Conservation (phyloP, 257 asterid species). For the Mitragyna speciosa region DNA sequence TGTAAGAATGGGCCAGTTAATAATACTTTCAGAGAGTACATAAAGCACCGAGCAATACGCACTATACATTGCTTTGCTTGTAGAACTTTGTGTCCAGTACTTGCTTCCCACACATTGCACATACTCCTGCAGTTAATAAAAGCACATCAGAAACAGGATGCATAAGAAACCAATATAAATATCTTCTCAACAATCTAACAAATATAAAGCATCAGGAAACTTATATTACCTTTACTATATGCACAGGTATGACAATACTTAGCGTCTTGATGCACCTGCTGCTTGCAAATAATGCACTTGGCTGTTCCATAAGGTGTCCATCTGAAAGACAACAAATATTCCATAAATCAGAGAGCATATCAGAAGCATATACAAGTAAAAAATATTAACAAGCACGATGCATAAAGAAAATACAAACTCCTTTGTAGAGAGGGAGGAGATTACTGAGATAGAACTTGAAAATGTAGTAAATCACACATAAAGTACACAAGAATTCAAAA, state of each 20-base stretch:
- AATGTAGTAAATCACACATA: neutral
- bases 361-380: neutral
- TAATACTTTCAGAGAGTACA: neutral
- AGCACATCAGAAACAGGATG: neutral
- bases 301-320: conserved; percentile 93
- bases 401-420: neutral
- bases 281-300: conserved; percentile 92
- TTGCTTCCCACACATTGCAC: conserved; percentile 99
- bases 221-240: conserved; percentile 75
- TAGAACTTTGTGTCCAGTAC: conserved; percentile 91
- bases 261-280: conserved; percentile 97
- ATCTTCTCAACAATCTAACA: neutral
- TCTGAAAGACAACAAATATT: conserved; percentile 43
- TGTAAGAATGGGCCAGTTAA: conserved; percentile 1
- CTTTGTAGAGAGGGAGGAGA: neutral
- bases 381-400: neutral
- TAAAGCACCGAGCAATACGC: conserved; percentile 1
- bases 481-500: neutral
- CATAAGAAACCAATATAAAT: neutral
- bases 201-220: neutral
- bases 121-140: conserved; percentile 69
- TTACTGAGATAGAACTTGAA: neutral
- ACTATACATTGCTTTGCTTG: conserved; percentile 95
- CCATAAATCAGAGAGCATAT: conserved; percentile 8
- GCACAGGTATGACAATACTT: conserved; percentile 99